Evolutionary conservation across 2,329 filamentous ascomycete genomes (phyloP), one percentile per base, ranked within the genome.

Genomic region (Zasmidium citrigriseum): DNA sequence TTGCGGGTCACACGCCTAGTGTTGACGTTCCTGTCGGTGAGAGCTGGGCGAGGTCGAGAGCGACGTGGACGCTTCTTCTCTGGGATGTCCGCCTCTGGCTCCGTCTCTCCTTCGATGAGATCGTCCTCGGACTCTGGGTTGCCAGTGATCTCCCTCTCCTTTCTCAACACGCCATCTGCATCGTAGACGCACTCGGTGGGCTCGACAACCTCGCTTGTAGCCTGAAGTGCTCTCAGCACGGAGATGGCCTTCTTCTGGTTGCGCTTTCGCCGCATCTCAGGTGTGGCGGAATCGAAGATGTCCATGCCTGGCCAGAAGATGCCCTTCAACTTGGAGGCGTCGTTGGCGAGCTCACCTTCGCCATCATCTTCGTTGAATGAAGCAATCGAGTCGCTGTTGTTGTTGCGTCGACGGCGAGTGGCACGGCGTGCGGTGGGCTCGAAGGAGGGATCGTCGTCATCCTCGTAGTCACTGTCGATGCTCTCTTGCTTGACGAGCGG

Each of bases 221-320:
- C 73, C 65, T 86, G 82, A 73, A 93, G 86, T 58, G 84, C 83
- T 55, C 84, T 79, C 21, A 91, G 76, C n/a, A 91, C 86, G 1
- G 85, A 87, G n/a, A 79, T 81, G 54, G 88, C 85, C 72, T 93
- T 93, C 67, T 88, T 86, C 74, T 93, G 90, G 70, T 93, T 93
- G 52, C 90, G 82, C 76, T 86, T 90, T 47, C 87, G 83, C 66
- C 86, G 88, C 81, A 89, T 88, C 60, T 88, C 84, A 16, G 86
- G 82, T 3, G 87, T 89, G 3, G 90, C 90, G 54, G 90, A 86
- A 72, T 93, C 90, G 70, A 93, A 92, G n/a, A 91, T 81, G 54
- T 85, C 83, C 89, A 93, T 93, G 18, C 90, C 90, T 2, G 88
- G 87, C 81, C 87, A 91, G 48, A 85, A 78, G n/a, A 87, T 78